Base-by-base conservation (phyloP, 1,139 yeast genomes). In the Nadsonia commutata region DNA sequence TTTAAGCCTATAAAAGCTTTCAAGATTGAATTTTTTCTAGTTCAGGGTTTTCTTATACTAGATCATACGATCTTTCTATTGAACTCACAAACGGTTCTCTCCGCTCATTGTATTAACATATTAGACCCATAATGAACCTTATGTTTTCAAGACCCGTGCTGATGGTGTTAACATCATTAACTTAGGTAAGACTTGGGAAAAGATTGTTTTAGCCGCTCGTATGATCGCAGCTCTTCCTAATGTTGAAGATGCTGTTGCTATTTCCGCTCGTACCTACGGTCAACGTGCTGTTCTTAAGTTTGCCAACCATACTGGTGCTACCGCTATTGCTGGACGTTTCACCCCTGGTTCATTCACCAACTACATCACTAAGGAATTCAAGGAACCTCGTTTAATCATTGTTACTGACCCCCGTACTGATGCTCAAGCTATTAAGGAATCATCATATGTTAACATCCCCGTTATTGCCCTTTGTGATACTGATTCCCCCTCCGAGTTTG, bases 281-380 rank as follows among this genome's bases (percentile, higher is more conserved):
- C 99, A 93, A 79, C 93, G 99, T 79, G 99, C 98, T 67, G 98
- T 88, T 60, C 81, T 93, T 71, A 93, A 93, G 79, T 93, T 82
- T 68, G 97, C 98, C 69, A 85, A 95, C 64, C 98, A 93, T 90
- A 88, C 98, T 63, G 97, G 98, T 73, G 95, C 98, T 60, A 88
- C 97, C 62, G 93, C 98, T 70, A 88, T 93, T 74, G 98, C 98
- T 62, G 98, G 98, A 74, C 88, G 99, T 78, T 90, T 90, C 86
- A 90, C 98, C 64, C 99, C 99, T 74, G 99, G 99, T 83, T 81
- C 84, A 79, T 93, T 90, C 88, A 90, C 99, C 71, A 90, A 90
- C 79, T 93, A 93, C 79, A 90, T 88, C 79, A 93, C 98, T 74
- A 93, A 96, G 76, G 85, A 97, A 62, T 90, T 90, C 95, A 90